Base-by-base conservation (phyloP, 148 eudicot species). In the Amaranthus palmeri region DNA sequence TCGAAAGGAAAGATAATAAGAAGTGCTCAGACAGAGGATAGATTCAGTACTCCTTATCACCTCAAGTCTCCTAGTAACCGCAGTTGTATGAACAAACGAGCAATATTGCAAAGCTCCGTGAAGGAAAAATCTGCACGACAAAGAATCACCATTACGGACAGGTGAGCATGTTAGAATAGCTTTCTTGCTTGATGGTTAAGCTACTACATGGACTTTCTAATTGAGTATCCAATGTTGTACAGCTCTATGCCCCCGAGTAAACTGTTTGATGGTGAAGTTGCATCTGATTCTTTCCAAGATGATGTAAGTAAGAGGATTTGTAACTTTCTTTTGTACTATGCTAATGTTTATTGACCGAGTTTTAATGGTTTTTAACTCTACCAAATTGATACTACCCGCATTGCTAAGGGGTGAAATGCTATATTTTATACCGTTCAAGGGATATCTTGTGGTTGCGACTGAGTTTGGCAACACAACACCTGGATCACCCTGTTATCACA, bases 1-100 rank as follows among this genome's bases (percentile, higher is more conserved):
- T 91, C 97, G 3, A 95, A 88, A 77, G 97, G 96, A 63, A 95
- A 88, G 82, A 68, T 84, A n/a, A n/a, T n/a, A n/a, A 89, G 88
- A 73, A 83, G 85, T 73, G 49, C 76, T 65, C 91, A 82, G 51
- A 84, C 77, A 76, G 42, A 60, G 66, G 78, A 72, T 62, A 63
- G 69, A 47, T 78, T 86, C 78, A 78, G 76, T 48, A 81, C 92
- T 73, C 96, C 92, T 40, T 75, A 77, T 73, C 57, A 55, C 40
- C 53, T 65, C 10, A 81, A 62, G 59, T 87, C 90, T 40, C 98
- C 93, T 58, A 72, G 76, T 76, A 76, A 85, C 36, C 68, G 76
- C 45, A 85, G 78, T 71, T 82, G 82, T 50, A 70, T 61, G 42
- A 91, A 76, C 77, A 89, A 83, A 81, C 78, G 49, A 68, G 65